Conservation (phyloP, 2,329 filamentous ascomycete genomes). For the Phoma sp. region DNA sequence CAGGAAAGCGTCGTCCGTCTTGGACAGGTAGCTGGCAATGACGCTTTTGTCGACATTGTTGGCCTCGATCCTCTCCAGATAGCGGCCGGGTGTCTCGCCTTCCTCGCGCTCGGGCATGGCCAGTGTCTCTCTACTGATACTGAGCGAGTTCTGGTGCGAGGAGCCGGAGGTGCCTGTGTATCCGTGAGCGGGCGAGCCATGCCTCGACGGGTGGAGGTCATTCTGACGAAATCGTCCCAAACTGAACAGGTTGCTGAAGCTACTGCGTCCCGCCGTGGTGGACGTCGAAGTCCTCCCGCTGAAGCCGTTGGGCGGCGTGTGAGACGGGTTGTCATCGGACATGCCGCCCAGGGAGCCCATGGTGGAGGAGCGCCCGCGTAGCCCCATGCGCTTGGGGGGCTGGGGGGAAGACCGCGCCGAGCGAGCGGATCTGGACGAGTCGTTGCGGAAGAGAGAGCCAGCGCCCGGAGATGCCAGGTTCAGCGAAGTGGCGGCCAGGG, state of each 20-base stretch:
- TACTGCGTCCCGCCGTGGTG: constrained; percentile 83
- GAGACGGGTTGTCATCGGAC: constrained; percentile 73
- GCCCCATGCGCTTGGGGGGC: constrained; percentile 61
- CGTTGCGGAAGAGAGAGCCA: constrained; percentile 62
- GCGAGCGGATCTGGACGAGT: constrained; percentile 68
- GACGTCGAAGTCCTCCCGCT: constrained; percentile 78
- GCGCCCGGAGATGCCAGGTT: constrained; percentile 54
- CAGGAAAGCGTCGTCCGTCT: constrained; percentile 83
- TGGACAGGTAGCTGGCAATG: constrained; percentile 85
- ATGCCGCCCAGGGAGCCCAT: constrained; percentile 80
- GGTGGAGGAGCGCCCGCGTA: constrained; percentile 84
- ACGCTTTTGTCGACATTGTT: constrained; percentile 77
- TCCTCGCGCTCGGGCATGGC: constrained; percentile 80
- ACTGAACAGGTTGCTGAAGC: constrained; percentile 87
- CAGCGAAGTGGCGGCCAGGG: constrained; percentile 56
- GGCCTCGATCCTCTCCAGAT: constrained; percentile 82
- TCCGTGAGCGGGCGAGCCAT: constrained; percentile 65
- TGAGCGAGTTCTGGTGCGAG: constrained; percentile 85
- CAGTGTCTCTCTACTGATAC: constrained; percentile 72
- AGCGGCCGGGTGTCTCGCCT: constrained; percentile 88
- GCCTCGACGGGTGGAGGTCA: constrained; percentile 66
- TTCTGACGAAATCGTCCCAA: constrained; percentile 80
- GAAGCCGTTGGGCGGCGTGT: constrained; percentile 55
- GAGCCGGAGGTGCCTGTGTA: constrained; percentile 72
- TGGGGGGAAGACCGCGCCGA: constrained; percentile 67